Conservation (phyloP, 768 basidiomycete genomes). For the Serendipita sp. region DNA sequence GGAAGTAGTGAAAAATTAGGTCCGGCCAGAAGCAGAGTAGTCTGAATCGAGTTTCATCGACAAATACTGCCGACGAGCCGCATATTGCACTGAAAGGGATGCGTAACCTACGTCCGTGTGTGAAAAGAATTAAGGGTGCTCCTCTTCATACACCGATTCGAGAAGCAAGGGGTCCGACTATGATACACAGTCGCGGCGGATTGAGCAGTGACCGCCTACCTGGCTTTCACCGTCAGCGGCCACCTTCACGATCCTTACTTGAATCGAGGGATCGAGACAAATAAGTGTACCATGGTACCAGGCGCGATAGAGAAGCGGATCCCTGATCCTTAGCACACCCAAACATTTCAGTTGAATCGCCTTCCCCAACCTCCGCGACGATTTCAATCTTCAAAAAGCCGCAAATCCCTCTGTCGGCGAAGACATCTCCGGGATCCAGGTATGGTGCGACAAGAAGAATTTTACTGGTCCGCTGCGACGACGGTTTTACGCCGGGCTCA, state of each 20-base stretch:
- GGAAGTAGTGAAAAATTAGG: not conserved
- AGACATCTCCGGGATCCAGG: not conserved
- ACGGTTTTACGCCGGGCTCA: not conserved
- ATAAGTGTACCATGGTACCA: not conserved
- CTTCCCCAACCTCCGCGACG: not conserved
- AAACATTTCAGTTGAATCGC: too few relatives aligned
- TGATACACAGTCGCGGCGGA: not conserved
- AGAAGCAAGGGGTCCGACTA: too few relatives aligned
- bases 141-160: too few relatives aligned
- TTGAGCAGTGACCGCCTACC: not conserved
- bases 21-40: not conserved
- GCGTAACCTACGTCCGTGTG: too few relatives aligned
- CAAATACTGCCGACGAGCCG: not conserved
- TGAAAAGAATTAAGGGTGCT: too few relatives aligned
- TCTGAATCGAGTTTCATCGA: not conserved
- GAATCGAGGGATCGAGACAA: too few relatives aligned
- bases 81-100: not conserved
- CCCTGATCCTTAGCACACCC: too few relatives aligned
- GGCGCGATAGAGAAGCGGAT: not conserved
- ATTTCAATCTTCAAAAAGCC: not conserved
- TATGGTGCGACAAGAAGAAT: not conserved
- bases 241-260: too few relatives aligned
- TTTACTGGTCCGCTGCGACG: not conserved
- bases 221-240: not conserved
- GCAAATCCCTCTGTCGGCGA: not conserved